phyloP scores from a whole-genome alignment of 75 land plant species.

The Chamaecyparis obtusa region DNA sequence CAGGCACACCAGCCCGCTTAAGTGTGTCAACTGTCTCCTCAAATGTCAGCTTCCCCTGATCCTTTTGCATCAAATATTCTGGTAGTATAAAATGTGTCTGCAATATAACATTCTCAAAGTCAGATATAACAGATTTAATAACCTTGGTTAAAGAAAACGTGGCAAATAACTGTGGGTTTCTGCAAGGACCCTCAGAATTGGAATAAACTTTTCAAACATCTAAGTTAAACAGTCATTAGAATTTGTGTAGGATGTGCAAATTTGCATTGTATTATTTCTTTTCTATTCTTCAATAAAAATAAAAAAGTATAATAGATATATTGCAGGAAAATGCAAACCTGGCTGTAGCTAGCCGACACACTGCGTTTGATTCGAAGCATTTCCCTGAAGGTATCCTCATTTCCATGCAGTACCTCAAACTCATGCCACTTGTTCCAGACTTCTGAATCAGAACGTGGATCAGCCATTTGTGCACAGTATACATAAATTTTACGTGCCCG shows the following conservation, averaged over 20 bases:
- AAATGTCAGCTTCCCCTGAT: constrained; percentile 46
- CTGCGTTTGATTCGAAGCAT: constrained; percentile 91
- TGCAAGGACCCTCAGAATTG: neutral
- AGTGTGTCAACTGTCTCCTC: constrained; percentile 76
- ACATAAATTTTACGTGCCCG: constrained; percentile 80
- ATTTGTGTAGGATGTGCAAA: neutral
- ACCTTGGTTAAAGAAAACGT: neutral
- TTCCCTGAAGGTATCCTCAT: constrained; percentile 93
- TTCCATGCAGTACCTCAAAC: constrained; percentile 94
- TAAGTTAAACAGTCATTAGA: neutral
- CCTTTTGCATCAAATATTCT: constrained; percentile 85
- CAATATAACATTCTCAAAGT: constrained; percentile 9
- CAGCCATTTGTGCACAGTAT: constrained; percentile 77
- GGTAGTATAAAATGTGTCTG: constrained; percentile 95
- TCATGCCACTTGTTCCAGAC: constrained; percentile 95
- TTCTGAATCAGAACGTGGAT: constrained; percentile 77
- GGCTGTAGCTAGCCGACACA: constrained; percentile 87
- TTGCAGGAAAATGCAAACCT: constrained; percentile 39
- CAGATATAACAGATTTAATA: neutral
- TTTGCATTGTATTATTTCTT: neutral
- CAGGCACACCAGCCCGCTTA: constrained; percentile 70
- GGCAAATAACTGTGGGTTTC: neutral
- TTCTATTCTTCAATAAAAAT: neutral
- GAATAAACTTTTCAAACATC: neutral
- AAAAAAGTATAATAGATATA: neutral